Base-by-base conservation (phyloP, 2,329 filamentous ascomycete genomes). In the Xylogone sp. region DNA sequence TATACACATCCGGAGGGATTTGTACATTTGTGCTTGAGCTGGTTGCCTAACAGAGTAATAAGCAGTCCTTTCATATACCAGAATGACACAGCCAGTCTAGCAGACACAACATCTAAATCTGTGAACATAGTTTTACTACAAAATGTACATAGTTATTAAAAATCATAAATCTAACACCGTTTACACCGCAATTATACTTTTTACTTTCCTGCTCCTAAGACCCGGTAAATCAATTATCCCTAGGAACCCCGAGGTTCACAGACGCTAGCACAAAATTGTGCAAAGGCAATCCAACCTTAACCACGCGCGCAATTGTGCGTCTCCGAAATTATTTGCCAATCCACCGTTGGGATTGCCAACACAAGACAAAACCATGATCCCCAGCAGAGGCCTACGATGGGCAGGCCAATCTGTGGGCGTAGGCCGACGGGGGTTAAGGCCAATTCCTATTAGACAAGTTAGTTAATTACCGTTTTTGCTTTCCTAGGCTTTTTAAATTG, bases 331-430 rank as follows among this genome's bases (percentile, higher is more conserved):
- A 65, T 59, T 55, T 53, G 56, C 58, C 48, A 43, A 27, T 48
- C 34, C 48, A 42, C n/a, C n/a, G 34, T 18, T n/a, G n/a, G 34
- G 46, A 46, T 47, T 43, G 29, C 46, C 49, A 51, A 45, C 48
- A 51, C 43, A 50, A 56, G 52, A 50, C 52, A 56, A n/a, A n/a
- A 47, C 20, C 54, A 84, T 84, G 80, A 70, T 83, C 64, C 75
- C 76, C 63, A 76, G 76, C 59, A 75, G 74, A 74, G 75, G 77
- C 59, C 61, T 82, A 50, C 69, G 74, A 55, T 75, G 71, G 68
- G 70, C 74, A 53, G 66, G 68, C 62, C 71, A 72, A 49, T 68
- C 72, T 57, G 65, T 74, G 57, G 70, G 68, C 13, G 53, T 62
- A 56, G 56, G 58, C 53, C 59, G 62, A 50, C 53, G 61, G 56